These are phyloP conservation scores for Nepenthes alata DNA, from an alignment of 179 eudicot genomes.

Conservation along the genomic window DNA sequence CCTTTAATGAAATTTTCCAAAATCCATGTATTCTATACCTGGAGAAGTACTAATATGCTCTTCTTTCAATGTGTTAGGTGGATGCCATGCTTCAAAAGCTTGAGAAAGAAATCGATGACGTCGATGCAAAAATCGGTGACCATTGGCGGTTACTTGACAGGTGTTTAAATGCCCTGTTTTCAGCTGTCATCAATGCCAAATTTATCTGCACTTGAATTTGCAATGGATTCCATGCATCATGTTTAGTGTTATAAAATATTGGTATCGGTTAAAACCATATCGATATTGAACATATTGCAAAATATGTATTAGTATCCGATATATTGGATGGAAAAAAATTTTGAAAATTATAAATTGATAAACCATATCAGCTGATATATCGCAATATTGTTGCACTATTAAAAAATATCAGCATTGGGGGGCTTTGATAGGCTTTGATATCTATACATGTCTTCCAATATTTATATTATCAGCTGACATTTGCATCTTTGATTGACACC, in stretches of 20 bases:
- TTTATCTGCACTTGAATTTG: not conserved
- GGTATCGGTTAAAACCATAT: no score
- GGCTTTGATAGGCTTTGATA: no score
- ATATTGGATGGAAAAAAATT: no score
- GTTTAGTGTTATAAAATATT: not conserved
- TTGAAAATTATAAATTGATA: no score
- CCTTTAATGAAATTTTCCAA: not conserved
- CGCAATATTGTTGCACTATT: no score
- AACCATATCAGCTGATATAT: no score
- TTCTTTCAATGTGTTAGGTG: slow-evolving; percentile 37
- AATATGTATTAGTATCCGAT: no score
- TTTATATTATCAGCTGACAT: no score
- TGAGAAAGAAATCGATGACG: slow-evolving; percentile 96
- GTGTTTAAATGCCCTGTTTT: slow-evolving; percentile 17
- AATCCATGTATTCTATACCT: not conserved
- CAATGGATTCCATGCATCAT: not conserved
- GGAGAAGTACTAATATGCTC: not conserved
- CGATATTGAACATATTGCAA: no score
- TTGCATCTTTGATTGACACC: no score
- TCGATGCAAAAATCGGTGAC: slow-evolving; percentile 90
- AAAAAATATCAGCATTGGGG: no score
- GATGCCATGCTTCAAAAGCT: slow-evolving; percentile 97
- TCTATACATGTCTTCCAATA: no score
- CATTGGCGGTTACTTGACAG: slow-evolving; percentile 86
- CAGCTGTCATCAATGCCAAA: not conserved